A percentile compares a stretch with the other conserved stretches of the same genome.
Evolutionary conservation across 352 stramenopile species (phyloP).

Genomic region (Globisporangium barbulae): DNA sequence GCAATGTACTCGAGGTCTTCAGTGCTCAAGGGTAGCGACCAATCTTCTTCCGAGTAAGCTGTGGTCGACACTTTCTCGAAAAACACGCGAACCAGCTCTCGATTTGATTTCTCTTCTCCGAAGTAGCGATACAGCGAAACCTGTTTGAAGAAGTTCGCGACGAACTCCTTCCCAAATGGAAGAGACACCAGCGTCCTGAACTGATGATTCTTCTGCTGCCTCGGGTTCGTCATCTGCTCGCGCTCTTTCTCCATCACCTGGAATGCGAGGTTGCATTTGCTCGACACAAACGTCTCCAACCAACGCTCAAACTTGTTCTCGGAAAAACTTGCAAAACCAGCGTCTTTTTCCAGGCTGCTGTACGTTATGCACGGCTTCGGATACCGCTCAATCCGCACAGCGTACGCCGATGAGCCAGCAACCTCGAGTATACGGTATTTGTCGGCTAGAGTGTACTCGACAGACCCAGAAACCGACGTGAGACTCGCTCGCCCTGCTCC

Average conservation of each 20-base stretch:
- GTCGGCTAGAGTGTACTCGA: constrained; percentile 66
- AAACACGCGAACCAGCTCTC: constrained; percentile 67
- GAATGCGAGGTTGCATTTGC: constrained; percentile 46
- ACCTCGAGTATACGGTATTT: constrained; percentile 71
- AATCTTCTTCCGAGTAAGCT: constrained; percentile 60
- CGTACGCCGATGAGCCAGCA: constrained; percentile 67
- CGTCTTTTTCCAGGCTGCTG: constrained; percentile 60
- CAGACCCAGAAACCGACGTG: constrained; percentile 43
- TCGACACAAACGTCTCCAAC: constrained; percentile 54
- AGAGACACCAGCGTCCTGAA: constrained; percentile 70
- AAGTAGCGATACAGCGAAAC: constrained; percentile 64
- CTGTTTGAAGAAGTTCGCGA: constrained; percentile 71
- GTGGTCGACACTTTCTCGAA: constrained; percentile 81
- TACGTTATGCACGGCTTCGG: constrained; percentile 68
- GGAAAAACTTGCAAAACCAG: constrained; percentile 51
- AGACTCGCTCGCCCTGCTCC: constrained; percentile 38
- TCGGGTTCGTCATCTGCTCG: constrained; percentile 37
- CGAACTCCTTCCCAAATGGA: constrained; percentile 59
- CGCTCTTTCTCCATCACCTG: constrained; percentile 53
- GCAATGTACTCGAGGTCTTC: constrained; percentile 55
- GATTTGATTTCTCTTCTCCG: constrained; percentile 71
- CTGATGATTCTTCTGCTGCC: constrained; percentile 68
- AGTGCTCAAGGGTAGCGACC: constrained; percentile 34
- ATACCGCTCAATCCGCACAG: constrained; percentile 75
- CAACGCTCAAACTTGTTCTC: constrained; percentile 78